Base-by-base conservation (phyloP, 129 eudicot species). In the Artemisia argyi region DNA sequence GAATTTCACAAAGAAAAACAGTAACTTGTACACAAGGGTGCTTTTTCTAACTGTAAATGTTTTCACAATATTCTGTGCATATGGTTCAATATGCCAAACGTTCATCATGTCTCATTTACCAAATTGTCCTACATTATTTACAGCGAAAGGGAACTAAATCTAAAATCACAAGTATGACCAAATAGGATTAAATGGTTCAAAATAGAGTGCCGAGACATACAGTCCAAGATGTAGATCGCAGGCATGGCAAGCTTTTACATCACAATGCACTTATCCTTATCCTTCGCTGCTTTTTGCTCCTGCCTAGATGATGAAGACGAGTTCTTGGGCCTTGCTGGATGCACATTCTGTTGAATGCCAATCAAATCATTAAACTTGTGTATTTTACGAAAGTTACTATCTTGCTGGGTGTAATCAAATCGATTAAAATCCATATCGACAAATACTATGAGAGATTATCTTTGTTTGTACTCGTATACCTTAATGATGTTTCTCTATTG, bases 261-360 rank as follows among this genome's bases (percentile, higher is more conserved):
- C 56, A 90, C 69, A 39, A 15, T 77, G 70, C 97, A 92, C 80
- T 78, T 92, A 17, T 73, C 78, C 57, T 81, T 89, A 13, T 76
- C 80, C 74, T 85, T 92, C 0, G 93, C 60, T 24, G 82, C 39
- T 44, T 89, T 92, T 16, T 87, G 63, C 3, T 85, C 94, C 74
- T 78, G 94, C 85, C 83, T 88, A 11, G 82, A 59, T 12, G 92
- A 69, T 46, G 86, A 70, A 30, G 91, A 28, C 32, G 83, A 71
- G 55, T 74, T 61, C 71, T 58, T 86, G 22, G 71, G 86, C 72
- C 88, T 83, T 28, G 98, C 70, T 12, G 78, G 89, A 89, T 89
- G 94, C 73, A 78, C 82, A 56, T 69, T 47, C 68, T 78, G 82
- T 18, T 58, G 65, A 65, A 71, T 62, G 56, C 9, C 59, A 71